Evolutionary conservation across 108 stramenopile genomes (phyloP), one percentile per base, ranked within the genome.

Genomic region (Cyclotella distinguenda): DNA sequence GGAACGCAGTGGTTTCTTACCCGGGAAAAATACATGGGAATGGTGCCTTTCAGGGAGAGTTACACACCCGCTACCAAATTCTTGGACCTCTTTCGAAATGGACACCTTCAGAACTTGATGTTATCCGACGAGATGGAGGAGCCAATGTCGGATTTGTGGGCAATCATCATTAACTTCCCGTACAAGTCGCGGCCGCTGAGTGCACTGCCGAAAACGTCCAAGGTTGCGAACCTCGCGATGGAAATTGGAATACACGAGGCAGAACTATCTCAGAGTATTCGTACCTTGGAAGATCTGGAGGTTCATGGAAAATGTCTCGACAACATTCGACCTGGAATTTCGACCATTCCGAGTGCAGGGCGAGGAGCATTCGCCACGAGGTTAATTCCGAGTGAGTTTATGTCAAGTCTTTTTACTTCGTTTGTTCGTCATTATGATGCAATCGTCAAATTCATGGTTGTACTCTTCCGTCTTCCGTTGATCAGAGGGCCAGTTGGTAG

Each of bases 281-380:
- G 68, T 15, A 63, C 79, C 26, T 0, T 82, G 9, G 79, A 74
- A 23, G 82, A 80, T 74, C 53, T 87, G 34, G 57, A 81, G 35
- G 43, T 67, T 49, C 55, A 84, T 60, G 83, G 84, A 46, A 72
- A 63, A 39, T 87, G 86, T 46, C 59, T 81, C 11, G 89, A 90
- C 57, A 55, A 74, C n/a, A 75, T 90, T 23, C 27, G 42, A 27
- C 47, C 76, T 0, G 48, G 57, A 10, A 27, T 21, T 18, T 85
- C 84, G 3, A 83, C 77, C 21, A 72, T 88, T 13, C 53, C 65
- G n/a, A 68, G 73, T 51, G 86, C 84, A 25, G 87, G 80, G n/a
- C 33, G 74, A 18, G 90, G 90, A 39, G 87, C 90, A 5, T 64
- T 86, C 40, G 76, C 72, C 0, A 65, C 79, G 49, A 55, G 77